These are phyloP conservation scores for Xylaria polymorpha DNA, from an alignment of 2,329 filamentous ascomycete species.

Conservation along the genomic window DNA sequence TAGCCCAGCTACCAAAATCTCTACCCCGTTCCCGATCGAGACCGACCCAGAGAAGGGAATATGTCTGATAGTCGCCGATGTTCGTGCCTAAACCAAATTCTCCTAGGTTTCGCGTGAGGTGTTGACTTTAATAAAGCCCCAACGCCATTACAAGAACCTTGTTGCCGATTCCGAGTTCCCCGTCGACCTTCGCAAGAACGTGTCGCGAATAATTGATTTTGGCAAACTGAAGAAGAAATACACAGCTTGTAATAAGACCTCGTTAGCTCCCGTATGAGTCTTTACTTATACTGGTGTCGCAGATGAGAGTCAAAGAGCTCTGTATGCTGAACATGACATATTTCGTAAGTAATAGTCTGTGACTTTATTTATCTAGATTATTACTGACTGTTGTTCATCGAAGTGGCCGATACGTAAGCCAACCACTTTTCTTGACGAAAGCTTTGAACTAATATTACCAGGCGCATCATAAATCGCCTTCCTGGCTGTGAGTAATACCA, in stretches of 20 bases:
- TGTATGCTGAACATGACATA: conserved; percentile 87
- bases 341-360: conserved; percentile 62
- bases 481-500: conserved; percentile 61
- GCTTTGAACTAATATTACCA: conserved; percentile 9
- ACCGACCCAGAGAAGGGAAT: conserved; percentile 64
- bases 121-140: conserved; percentile 51
- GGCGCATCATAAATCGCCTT: conserved; percentile 77
- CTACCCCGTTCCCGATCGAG: conserved; percentile 80
- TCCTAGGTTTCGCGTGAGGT: background rate
- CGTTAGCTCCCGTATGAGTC: background rate
- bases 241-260: conserved; percentile 68
- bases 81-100: conserved; percentile 17
- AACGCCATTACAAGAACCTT: conserved; percentile 80
- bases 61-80: conserved; percentile 84
- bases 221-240: conserved; percentile 85
- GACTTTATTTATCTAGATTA: background rate
- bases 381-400: conserved; percentile 10
- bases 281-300: conserved; percentile 15
- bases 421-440: background rate
- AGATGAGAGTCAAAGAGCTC: conserved; percentile 83
- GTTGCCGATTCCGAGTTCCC: conserved; percentile 80
- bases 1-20: conserved; percentile 83
- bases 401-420: conserved; percentile 77
- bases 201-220: conserved; percentile 82
- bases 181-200: conserved; percentile 70